Base-by-base conservation (phyloP, 2,329 filamentous ascomycete species). In the Sporothrix globosa region DNA sequence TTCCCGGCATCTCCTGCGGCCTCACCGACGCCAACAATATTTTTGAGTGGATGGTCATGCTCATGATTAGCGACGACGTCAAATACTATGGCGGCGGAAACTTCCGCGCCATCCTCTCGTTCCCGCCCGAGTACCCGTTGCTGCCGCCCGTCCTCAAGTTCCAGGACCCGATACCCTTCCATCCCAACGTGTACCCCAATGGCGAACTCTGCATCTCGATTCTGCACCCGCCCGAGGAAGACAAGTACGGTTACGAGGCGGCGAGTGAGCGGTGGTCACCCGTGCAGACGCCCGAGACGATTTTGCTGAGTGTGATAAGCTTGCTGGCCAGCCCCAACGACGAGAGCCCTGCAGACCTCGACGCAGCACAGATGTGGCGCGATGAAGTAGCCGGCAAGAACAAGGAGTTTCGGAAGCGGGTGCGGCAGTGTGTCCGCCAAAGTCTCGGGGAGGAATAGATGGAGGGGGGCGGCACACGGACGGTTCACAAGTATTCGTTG, bases 31-130 rank as follows among this genome's bases (percentile, higher is more conserved):
- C 91, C 79, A 91, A 83, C 81, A 97, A 97, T 79, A 89, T 98
- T 11, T 97, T 97, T 75, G 92, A 97, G 83, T 99, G 96, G 96
- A 94, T 98, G 81, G 93, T 98, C 24, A 97, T 97, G 92, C 88
- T 99, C 72, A 98, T 99, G 95, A 95, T 98, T 74, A 93, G 89
- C 73, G 94, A 97, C 76, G 93, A 97, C 78, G 94, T 92, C 81
- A 95, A 94, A 81, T 92, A 92, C 80, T 97, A 97, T 76, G 94
- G 94, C 76, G 94, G 95, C 79, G 96, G 92, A 75, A 94, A 96
- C 82, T 99, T 98, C 84, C 91, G 92, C 75, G 93, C 95, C 44
- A 85, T 89, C 73, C 86, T 99, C 73, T 86, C 85, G 69, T 99
- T 99, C 79, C 96, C 96, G 0, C 82, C 85, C 5, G 89, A 92